A percentile compares a stretch with the other conserved stretches of the same genome.
Evolutionary conservation across 768 basidiomycete species (phyloP).

Genomic region (Lactarius sanguifluus): DNA sequence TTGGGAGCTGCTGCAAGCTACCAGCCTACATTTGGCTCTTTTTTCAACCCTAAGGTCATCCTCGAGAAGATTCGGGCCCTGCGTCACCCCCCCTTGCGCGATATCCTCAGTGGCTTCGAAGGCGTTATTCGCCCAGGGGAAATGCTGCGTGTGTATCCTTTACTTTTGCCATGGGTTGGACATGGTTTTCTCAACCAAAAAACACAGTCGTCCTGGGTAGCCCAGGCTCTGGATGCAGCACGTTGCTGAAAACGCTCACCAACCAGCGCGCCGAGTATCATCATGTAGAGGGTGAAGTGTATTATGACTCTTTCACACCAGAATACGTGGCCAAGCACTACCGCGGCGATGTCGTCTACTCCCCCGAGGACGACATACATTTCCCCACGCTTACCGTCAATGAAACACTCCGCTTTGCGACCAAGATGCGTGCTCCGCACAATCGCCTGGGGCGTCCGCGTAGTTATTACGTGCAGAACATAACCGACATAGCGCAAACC

Average conservation of each 20-base stretch:
- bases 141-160: slow-evolving; percentile 58
- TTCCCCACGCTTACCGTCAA: slow-evolving; percentile 82
- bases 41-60: slow-evolving; percentile 53
- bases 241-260: slow-evolving; percentile 77
- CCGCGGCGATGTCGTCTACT: slow-evolving; percentile 80
- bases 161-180: neutral
- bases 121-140: slow-evolving; percentile 62
- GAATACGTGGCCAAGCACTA: slow-evolving; percentile 61
- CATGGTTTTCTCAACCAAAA: neutral
- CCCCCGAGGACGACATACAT: slow-evolving; percentile 83
- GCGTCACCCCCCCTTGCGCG: slow-evolving; percentile 61
- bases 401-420: slow-evolving; percentile 71
- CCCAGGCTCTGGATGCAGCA: slow-evolving; percentile 83
- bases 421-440: slow-evolving; percentile 65
- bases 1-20: slow-evolving; percentile 54
- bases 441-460: slow-evolving; percentile 49
- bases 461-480: slow-evolving; percentile 42
- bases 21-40: slow-evolving; percentile 61
- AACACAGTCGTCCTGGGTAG: slow-evolving; percentile 75
- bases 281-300: slow-evolving; percentile 63
- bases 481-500: slow-evolving; percentile 55
- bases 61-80: slow-evolving; percentile 44
- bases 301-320: slow-evolving; percentile 74
- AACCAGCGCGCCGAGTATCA: slow-evolving; percentile 73
- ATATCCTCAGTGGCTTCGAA: slow-evolving; percentile 52